phyloP scores from a whole-genome alignment of 495 filamentous ascomycete species.

The Penicillium atrosanguineum region DNA sequence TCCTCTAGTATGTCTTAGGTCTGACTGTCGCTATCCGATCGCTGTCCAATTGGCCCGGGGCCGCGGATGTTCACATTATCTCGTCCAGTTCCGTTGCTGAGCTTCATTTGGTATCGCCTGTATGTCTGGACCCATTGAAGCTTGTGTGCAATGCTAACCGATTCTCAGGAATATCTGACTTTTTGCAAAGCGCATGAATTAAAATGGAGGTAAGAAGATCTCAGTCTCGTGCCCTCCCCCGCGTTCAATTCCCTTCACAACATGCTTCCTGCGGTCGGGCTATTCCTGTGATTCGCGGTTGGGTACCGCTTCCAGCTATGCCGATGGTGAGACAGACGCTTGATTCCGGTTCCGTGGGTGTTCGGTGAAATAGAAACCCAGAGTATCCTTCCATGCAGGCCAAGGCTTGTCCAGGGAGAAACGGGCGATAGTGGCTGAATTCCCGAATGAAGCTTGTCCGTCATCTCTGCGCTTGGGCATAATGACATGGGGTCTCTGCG shows the following conservation, averaged over 20 bases:
- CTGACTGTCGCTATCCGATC: slow-evolving; percentile 14
- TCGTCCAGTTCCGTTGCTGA: slow-evolving; percentile 2
- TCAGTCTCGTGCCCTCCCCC: not conserved
- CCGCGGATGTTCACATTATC: slow-evolving; percentile 15
- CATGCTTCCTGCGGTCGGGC: not conserved
- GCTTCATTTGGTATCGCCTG: not conserved
- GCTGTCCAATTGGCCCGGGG: slow-evolving; percentile 11
- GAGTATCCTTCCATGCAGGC: slow-evolving; percentile 5
- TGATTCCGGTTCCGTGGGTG: slow-evolving; percentile 9
- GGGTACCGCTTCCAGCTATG: slow-evolving; percentile 1
- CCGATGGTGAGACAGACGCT: slow-evolving; percentile 24
- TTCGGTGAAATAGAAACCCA: slow-evolving; percentile 5
- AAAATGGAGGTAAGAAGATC: slow-evolving; percentile 17
- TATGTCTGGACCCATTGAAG: not conserved
- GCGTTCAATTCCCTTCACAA: not conserved
- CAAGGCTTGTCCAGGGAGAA: not conserved
- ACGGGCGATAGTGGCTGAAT: not conserved
- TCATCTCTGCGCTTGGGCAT: not conserved
- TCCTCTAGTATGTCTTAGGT: slow-evolving; percentile 2
- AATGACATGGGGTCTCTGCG: not conserved
- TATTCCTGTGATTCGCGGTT: slow-evolving; percentile 4
- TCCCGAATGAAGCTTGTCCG: not conserved
- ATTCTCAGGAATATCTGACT: not conserved
- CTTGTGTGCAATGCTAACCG: slow-evolving; percentile 1
- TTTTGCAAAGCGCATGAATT: not conserved